Conservation (phyloP, 164 flowering plant species). For the Stephania cephalantha region DNA sequence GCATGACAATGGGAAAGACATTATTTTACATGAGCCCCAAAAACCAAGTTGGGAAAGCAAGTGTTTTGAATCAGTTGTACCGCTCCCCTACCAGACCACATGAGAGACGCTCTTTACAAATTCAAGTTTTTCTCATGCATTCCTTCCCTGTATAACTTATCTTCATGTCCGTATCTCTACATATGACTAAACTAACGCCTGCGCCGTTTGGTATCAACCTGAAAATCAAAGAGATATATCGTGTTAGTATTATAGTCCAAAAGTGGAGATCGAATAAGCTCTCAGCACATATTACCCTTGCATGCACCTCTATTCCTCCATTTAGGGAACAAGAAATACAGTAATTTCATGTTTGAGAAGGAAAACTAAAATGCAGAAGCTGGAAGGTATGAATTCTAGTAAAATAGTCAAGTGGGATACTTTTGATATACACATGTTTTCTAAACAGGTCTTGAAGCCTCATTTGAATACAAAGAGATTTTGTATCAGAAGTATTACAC, state of each 20-base stretch:
- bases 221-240: slow-evolving; percentile 1
- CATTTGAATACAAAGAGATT: too few species aligned
- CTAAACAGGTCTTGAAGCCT: too few species aligned
- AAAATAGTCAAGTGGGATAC: too few species aligned
- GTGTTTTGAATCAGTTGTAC: slow-evolving; percentile 7
- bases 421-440: too few species aligned
- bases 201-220: slow-evolving; percentile 14
- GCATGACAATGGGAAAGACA: neutral
- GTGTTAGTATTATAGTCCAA: neutral
- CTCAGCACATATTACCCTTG: too few species aligned
- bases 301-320: too few species aligned
- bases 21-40: slow-evolving; percentile 1
- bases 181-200: slow-evolving; percentile 1
- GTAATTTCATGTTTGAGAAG: too few species aligned
- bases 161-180: neutral
- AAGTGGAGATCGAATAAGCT: too few species aligned
- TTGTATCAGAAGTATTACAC: too few species aligned
- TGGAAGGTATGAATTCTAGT: too few species aligned
- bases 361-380: too few species aligned
- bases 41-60: slow-evolving; percentile 2
- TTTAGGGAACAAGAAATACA: too few species aligned
- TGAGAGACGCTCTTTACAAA: neutral
- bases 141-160: neutral
- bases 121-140: neutral
- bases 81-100: neutral